Conservation (phyloP, 805 yeast genomes). For the Wickerhamiella spandovensis region DNA sequence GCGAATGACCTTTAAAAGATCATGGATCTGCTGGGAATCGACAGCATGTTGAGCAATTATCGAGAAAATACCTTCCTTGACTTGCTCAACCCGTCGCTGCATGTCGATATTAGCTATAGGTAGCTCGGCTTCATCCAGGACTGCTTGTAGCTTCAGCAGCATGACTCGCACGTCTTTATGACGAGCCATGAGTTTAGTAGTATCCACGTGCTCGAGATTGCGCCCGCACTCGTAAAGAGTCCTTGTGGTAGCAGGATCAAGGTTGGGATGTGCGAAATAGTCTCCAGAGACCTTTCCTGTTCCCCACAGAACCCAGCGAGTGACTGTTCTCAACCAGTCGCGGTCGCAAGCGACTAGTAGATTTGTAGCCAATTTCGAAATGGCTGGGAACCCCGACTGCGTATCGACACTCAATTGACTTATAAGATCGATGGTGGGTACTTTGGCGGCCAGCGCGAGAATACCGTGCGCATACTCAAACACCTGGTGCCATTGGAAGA, state of each 20-base stretch:
- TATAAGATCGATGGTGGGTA: slow-evolving; percentile 1
- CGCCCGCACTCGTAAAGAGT: not conserved
- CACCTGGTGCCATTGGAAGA: slow-evolving; percentile 12
- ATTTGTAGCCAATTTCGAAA: not conserved
- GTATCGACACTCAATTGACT: not conserved
- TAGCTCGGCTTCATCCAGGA: not conserved
- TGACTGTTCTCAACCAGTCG: slow-evolving; percentile 3
- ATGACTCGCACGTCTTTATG: not conserved
- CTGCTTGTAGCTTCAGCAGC: not conserved
- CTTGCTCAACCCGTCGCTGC: not conserved
- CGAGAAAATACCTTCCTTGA: not conserved
- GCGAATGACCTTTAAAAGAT: slow-evolving; percentile 10
- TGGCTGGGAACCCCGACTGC: not conserved
- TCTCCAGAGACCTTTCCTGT: not conserved
- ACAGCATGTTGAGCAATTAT: not conserved
- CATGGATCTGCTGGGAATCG: not conserved
- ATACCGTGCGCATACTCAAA: slow-evolving; percentile 10
- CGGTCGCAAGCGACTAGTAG: slow-evolving; percentile 2
- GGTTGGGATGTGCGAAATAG: not conserved
- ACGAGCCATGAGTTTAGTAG: not conserved
- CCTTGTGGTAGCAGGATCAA: not conserved
- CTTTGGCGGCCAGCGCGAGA: slow-evolving; percentile 3
- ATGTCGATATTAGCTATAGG: not conserved
- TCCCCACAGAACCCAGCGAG: slow-evolving; percentile 2
- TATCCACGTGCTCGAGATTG: slow-evolving; percentile 8